phyloP scores from a whole-genome alignment of 768 basidiomycete species.

The Atractiella rhizophila region DNA sequence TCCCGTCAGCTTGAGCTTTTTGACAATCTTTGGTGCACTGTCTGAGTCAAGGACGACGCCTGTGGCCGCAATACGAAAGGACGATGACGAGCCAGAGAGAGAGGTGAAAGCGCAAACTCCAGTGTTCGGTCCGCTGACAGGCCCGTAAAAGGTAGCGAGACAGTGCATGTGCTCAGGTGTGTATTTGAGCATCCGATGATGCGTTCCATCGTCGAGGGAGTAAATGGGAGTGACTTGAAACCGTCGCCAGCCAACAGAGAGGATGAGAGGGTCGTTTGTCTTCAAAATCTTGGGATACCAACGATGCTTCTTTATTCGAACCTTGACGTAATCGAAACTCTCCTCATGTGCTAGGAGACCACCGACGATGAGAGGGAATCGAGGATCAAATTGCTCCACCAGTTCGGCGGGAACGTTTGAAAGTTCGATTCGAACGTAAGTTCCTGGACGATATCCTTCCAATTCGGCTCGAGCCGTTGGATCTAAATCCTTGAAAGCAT shows the following conservation, averaged over 20 bases:
- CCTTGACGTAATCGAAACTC: slow-evolving; percentile 76
- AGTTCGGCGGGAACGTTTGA: slow-evolving; percentile 64
- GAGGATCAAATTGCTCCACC: slow-evolving; percentile 74
- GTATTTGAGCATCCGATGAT: slow-evolving; percentile 98
- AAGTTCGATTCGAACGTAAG: slow-evolving; percentile 81
- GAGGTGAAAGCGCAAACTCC: slow-evolving; percentile 95
- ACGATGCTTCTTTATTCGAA: slow-evolving; percentile 82
- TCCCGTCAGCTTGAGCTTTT: slow-evolving; percentile 91
- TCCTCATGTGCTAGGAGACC: slow-evolving; percentile 75
- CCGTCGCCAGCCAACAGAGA: slow-evolving; percentile 91
- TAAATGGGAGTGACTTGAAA: slow-evolving; percentile 91
- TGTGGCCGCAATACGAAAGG: slow-evolving; percentile 73
- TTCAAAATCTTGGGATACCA: slow-evolving; percentile 81
- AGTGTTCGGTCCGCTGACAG: slow-evolving; percentile 70
- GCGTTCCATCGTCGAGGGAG: slow-evolving; percentile 73
- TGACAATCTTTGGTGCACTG: slow-evolving; percentile 77
- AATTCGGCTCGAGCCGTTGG: slow-evolving; percentile 51
- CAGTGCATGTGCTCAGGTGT: slow-evolving; percentile 99
- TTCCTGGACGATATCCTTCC: slow-evolving; percentile 71
- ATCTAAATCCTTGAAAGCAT: slow-evolving; percentile 61
- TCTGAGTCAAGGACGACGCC: slow-evolving; percentile 88
- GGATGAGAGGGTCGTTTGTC: slow-evolving; percentile 84
- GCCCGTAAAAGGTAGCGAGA: slow-evolving; percentile 90
- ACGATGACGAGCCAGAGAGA: slow-evolving; percentile 35
- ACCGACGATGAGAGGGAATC: slow-evolving; percentile 72